Evolutionary conservation across 257 asterid species (phyloP).

Genomic region (Nicotiana knightiana): DNA sequence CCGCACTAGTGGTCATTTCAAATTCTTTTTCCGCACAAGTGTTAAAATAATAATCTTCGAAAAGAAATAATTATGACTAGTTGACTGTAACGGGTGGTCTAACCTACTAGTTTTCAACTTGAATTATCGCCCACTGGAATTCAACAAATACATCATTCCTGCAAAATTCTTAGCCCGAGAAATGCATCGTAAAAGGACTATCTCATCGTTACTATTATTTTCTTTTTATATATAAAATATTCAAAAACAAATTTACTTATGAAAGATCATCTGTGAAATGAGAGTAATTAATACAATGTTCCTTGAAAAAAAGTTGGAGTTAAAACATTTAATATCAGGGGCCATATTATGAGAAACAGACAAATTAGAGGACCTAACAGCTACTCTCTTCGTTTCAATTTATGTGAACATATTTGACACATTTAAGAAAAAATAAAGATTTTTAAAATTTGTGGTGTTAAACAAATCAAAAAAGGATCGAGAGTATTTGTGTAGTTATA

Average conservation of each 20-base stretch:
- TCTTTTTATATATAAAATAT: no score
- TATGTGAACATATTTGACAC: no score
- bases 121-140: conserved; percentile 16
- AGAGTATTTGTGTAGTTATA: no score
- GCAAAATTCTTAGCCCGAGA: background rate
- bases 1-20: no score
- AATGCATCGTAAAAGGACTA: no score
- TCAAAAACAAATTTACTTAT: no score
- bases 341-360: background rate
- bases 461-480: no score
- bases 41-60: background rate
- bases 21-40: background rate
- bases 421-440: no score
- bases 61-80: background rate
- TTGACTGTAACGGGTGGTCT: background rate
- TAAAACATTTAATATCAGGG: background rate
- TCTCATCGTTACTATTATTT: no score
- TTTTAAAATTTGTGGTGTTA: no score
- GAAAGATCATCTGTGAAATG: background rate
- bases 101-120: background rate
- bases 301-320: background rate
- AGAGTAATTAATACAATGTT: background rate
- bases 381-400: no score
- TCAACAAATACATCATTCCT: background rate
- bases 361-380: background rate